These are phyloP conservation scores for Babesia ovata DNA, from an alignment of 169 alveolate species.

Conservation along the genomic window DNA sequence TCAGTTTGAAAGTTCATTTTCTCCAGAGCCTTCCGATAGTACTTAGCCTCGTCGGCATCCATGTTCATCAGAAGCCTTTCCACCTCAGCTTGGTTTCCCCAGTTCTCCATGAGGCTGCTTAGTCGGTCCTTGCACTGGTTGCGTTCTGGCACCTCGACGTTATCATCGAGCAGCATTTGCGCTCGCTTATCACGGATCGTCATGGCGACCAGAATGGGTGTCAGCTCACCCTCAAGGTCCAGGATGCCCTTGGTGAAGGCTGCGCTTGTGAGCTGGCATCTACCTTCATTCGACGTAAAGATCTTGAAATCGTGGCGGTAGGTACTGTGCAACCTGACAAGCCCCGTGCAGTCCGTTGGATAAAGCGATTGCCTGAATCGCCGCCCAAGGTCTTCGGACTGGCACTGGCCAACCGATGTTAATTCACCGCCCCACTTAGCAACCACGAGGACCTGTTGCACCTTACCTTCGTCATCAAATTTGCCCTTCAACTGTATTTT, in stretches of 20 bases:
- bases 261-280: slow-evolving; percentile 97
- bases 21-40: slow-evolving; percentile 51
- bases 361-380: slow-evolving; percentile 86
- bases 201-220: slow-evolving; percentile 94
- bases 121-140: slow-evolving; percentile 64
- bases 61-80: slow-evolving; percentile 47
- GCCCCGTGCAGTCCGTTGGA: slow-evolving; percentile 92
- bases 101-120: slow-evolving; percentile 49
- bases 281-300: slow-evolving; percentile 96
- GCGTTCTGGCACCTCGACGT: slow-evolving; percentile 68
- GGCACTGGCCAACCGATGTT: slow-evolving; percentile 92
- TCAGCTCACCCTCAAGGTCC: slow-evolving; percentile 94
- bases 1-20: slow-evolving; percentile 38
- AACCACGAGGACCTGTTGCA: slow-evolving; percentile 87
- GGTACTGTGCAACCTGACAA: slow-evolving; percentile 95
- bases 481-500: slow-evolving; percentile 90
- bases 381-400: slow-evolving; percentile 91
- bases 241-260: slow-evolving; percentile 97
- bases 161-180: slow-evolving; percentile 74
- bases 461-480: slow-evolving; percentile 51
- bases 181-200: slow-evolving; percentile 83
- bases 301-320: slow-evolving; percentile 97
- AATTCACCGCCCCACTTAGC: slow-evolving; percentile 99
- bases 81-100: slow-evolving; percentile 46
- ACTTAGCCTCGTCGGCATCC: slow-evolving; percentile 57